phyloP scores from a whole-genome alignment of 768 basidiomycete species.

The Sporobolomyces phaffii region DNA sequence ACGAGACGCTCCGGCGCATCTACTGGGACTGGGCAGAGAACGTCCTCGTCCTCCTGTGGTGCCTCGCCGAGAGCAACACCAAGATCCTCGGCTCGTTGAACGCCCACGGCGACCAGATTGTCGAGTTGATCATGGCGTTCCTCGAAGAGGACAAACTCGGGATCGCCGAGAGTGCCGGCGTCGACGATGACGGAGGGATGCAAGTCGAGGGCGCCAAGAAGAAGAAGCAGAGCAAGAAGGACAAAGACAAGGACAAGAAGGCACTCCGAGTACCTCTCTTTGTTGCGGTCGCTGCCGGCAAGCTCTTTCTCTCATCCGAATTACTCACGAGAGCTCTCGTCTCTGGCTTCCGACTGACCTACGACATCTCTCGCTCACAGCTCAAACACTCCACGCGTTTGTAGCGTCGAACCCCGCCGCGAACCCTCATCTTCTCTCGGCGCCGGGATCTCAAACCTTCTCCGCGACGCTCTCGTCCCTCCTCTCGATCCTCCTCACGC shows the following conservation, averaged over 20 bases:
- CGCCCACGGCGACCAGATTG: slow-evolving; percentile 11
- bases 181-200: slow-evolving; percentile 3
- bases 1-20: slow-evolving; percentile 14
- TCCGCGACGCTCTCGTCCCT: slow-evolving; percentile 27
- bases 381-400: slow-evolving; percentile 36
- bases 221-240: slow-evolving; percentile 19
- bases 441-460: slow-evolving; percentile 11
- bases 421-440: slow-evolving; percentile 21
- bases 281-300: slow-evolving; percentile 30
- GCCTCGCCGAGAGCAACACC: slow-evolving; percentile 37
- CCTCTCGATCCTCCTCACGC: slow-evolving; percentile 24
- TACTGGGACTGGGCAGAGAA: slow-evolving; percentile 40
- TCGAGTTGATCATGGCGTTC: slow-evolving; percentile 21
- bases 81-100: slow-evolving; percentile 36
- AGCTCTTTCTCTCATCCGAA: not conserved
- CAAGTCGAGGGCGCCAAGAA: slow-evolving; percentile 16
- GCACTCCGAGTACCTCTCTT: slow-evolving; percentile 17
- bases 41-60: slow-evolving; percentile 33
- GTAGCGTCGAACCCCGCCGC: slow-evolving; percentile 27
- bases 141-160: slow-evolving; percentile 19
- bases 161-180: slow-evolving; percentile 1
- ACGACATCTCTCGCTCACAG: not conserved
- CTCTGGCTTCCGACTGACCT: too few relatives aligned
- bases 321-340: too few relatives aligned
- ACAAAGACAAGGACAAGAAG: slow-evolving; percentile 12